Evolutionary conservation across 2,329 filamentous ascomycete genomes (phyloP).

Genomic region (Paecilomyces sp.): DNA sequence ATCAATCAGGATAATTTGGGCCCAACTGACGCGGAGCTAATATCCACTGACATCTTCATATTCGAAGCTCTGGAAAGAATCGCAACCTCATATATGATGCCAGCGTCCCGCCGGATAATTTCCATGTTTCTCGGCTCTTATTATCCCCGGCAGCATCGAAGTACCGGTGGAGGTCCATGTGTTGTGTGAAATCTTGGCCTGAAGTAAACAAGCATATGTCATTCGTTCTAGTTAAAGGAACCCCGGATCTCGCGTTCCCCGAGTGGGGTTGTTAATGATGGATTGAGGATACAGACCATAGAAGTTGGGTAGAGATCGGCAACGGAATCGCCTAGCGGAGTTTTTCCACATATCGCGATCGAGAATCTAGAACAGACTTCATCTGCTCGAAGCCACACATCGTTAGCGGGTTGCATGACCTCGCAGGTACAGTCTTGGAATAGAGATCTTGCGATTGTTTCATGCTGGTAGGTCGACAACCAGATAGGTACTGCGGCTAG

Average conservation of each 20-base stretch:
- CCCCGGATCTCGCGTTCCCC: no score
- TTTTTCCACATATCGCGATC: constrained; percentile 1
- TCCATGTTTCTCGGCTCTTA: neutral
- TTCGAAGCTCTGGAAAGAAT: neutral
- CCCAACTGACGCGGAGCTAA: neutral
- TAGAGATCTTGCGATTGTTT: neutral
- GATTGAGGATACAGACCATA: neutral
- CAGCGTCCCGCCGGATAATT: neutral
- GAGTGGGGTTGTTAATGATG: no score
- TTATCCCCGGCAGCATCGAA: neutral
- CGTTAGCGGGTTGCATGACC: neutral
- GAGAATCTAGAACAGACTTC: neutral
- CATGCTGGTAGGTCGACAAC: neutral
- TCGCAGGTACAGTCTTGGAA: neutral
- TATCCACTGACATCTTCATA: neutral
- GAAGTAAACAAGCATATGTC: neutral
- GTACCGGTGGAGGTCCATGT: neutral
- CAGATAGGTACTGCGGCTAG: neutral
- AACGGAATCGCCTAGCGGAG: neutral
- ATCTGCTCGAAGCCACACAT: neutral
- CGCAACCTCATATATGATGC: neutral
- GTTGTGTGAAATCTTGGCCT: neutral
- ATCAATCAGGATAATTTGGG: neutral
- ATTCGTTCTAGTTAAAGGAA: neutral
- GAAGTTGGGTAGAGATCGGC: neutral